Evolutionary conservation across 2,329 filamentous ascomycete genomes (phyloP).

Genomic region (Fusarium falciforme): DNA sequence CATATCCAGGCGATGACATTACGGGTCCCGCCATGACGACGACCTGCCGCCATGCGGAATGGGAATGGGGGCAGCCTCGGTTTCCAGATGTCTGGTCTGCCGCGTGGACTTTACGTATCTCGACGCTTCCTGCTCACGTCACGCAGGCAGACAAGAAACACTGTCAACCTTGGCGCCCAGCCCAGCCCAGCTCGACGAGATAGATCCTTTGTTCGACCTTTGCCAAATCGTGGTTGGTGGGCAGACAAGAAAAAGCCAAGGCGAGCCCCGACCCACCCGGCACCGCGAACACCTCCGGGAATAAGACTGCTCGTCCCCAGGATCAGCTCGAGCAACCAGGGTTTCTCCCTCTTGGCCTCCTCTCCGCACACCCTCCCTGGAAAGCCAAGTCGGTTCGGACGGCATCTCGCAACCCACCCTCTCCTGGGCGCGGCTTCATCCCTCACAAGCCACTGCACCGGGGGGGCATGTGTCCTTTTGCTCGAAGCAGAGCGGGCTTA

Average conservation of each 20-base stretch:
- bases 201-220: conserved; percentile 7
- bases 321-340: conserved; percentile 31
- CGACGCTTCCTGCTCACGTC: background rate
- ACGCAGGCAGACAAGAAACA: background rate
- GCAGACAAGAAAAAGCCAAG: conserved; percentile 12
- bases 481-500: conserved; percentile 8
- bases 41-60: conserved; percentile 9
- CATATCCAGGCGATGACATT: conserved; percentile 40
- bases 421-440: conserved; percentile 31
- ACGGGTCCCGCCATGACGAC: conserved; percentile 34
- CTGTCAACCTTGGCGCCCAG: conserved; percentile 29
- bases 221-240: conserved; percentile 11
- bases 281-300: conserved; percentile 44
- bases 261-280: conserved; percentile 37
- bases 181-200: conserved; percentile 17
- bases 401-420: conserved; percentile 50
- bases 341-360: conserved; percentile 17
- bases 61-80: background rate
- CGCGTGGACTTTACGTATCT: background rate
- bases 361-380: conserved; percentile 31
- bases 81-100: background rate
- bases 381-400: conserved; percentile 54
- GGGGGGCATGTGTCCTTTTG: conserved; percentile 32
- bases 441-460: conserved; percentile 37
- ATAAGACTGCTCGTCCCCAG: conserved; percentile 39